Base-by-base conservation (phyloP, 768 basidiomycete species). In the Flagelloscypha sp. region DNA sequence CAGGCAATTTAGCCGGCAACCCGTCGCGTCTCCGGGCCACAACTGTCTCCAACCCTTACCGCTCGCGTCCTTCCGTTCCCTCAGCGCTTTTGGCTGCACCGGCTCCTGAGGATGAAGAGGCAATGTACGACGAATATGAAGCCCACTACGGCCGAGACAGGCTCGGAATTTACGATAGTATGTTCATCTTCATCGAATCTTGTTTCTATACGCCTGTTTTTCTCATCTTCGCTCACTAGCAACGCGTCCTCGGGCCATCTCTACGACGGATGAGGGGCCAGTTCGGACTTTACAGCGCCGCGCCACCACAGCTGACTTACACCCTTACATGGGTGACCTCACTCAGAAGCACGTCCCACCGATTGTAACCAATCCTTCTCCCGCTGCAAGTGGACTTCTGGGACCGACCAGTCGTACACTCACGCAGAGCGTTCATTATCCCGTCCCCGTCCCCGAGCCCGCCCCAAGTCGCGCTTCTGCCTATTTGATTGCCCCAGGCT, bases 11-110 rank as follows among this genome's bases (percentile, higher is more conserved):
- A 28, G 78, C 75, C 36, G 53, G 54, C 30, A 79, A 81, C 46
- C 84, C 84, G 12, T 76, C 85, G 34, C 75, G 92, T 42, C 62
- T 79, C 54, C 79, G 92, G 7, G 90, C 92, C 11, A 92, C 74
- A 50, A 97, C 92, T 1, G 90, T 97, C 11, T 94, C 92, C 9
- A 84, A 87, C 53, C 86, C 89, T n/a, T 92, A 90, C 56, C 76
- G 86, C 42, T 63, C 68, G 35, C 68, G 82, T 43, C 65, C 81
- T 38, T 67, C 76, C 31, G 66, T 64, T 12, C 58, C 68, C n/a
- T 63, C 65, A 27, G 79, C 82, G 3, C 63, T 84, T 41, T 61
- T 86, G 25, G 55, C 76, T 11, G 76, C 80, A 2, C 73, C 80
- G 2, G 66, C 72, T 27, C 75, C 79, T 40, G 80, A 84, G 12